A percentile compares a stretch with the other conserved stretches of the same genome.
These are phyloP conservation scores for Colletotrichum sp. DNA, from an alignment of 2,329 filamentous ascomycete species.

Conservation along the genomic window DNA sequence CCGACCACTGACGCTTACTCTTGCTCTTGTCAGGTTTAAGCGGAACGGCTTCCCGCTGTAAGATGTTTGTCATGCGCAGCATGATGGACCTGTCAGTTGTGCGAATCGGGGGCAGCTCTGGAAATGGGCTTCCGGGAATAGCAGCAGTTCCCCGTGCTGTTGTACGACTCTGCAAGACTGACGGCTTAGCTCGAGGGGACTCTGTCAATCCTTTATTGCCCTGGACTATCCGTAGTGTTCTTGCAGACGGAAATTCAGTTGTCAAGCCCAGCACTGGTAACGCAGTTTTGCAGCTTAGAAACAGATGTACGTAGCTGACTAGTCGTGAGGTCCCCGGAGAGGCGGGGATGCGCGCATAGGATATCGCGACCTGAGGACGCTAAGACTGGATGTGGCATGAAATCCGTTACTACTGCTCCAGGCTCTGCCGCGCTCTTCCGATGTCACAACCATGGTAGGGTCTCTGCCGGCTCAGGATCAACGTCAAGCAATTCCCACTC, in stretches of 20 bases:
- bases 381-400: background rate
- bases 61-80: background rate
- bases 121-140: background rate
- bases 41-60: background rate
- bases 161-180: background rate
- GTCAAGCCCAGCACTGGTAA: background rate
- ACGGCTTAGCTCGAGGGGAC: background rate
- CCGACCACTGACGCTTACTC: background rate
- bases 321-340: background rate
- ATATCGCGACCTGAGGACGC: background rate
- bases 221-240: background rate
- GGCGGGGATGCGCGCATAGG: background rate
- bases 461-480: background rate
- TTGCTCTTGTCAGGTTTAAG: background rate
- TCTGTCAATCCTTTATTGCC: background rate
- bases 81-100: background rate
- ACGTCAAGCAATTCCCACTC: background rate
- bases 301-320: background rate
- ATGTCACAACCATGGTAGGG: background rate
- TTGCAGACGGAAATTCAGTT: background rate
- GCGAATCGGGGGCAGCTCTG: background rate
- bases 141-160: background rate
- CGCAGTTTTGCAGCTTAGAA: background rate
- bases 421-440: background rate
- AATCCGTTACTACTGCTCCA: background rate